These are phyloP conservation scores for Raffaelea ambrosiae DNA, from an alignment of 2,329 filamentous ascomycete species.

Conservation along the genomic window DNA sequence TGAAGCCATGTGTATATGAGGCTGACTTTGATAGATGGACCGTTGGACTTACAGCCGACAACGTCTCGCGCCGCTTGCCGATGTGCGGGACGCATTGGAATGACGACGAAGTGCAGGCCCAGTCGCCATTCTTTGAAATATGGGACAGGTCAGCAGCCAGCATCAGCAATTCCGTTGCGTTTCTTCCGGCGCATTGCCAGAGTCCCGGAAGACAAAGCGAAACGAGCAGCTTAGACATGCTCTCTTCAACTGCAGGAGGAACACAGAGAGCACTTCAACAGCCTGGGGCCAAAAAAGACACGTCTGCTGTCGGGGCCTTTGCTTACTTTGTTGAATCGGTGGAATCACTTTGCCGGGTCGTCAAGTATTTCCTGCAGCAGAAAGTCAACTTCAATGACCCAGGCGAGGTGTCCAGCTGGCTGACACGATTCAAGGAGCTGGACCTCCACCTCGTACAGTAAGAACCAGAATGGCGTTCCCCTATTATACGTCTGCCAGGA, in stretches of 20 bases:
- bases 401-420: slow-evolving; percentile 24
- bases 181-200: too few relatives aligned
- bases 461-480: too few relatives aligned
- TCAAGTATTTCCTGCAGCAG: too few relatives aligned
- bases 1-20: too few relatives aligned
- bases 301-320: slow-evolving; percentile 14
- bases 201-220: too few relatives aligned
- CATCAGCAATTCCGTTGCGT: slow-evolving; percentile 19
- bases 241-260: too few relatives aligned
- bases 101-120: slow-evolving; percentile 20
- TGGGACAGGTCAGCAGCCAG: slow-evolving; percentile 22
- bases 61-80: slow-evolving; percentile 24
- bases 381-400: slow-evolving; percentile 20
- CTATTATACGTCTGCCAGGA: too few relatives aligned
- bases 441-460: slow-evolving; percentile 27
- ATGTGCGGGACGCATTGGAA: slow-evolving; percentile 22
- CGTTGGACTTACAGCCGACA: slow-evolving; percentile 22
- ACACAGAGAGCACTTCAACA: not conserved
- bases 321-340: too few relatives aligned
- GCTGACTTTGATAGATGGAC: too few relatives aligned
- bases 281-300: slow-evolving; percentile 4
- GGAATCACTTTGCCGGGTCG: too few relatives aligned
- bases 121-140: slow-evolving; percentile 26
- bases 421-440: slow-evolving; percentile 32
- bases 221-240: not conserved